Base-by-base conservation (phyloP, 805 yeast genomes). In the Millerozyma miso region DNA sequence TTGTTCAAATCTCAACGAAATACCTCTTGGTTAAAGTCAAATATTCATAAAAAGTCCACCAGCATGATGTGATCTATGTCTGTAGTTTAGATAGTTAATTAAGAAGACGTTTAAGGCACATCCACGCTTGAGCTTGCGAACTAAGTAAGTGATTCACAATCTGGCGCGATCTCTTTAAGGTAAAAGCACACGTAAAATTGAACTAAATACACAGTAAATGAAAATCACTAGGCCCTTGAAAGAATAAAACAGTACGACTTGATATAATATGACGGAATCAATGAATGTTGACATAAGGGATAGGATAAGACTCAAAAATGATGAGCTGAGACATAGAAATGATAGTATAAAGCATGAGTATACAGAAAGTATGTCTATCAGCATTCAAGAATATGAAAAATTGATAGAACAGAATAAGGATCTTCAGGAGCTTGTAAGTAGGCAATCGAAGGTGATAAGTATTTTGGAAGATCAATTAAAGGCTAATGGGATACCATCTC, bases 391-490 rank as follows among this genome's bases (percentile, higher is more conserved):
- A 47, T 66, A 66, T 23, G 71, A 67, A 41, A 64, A 54, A 33
- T 51, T 70, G 31, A 37, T 63, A 19, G 63, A 60, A 44, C 73
- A 69, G 43, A 67, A 59, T 44, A 56, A 52, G 40, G 73, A 68
- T 41, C 52, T 69, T 17, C 47, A 41, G 20, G 34, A 20, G 10
- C 17, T 44, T 2, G 31, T 58, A 1, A 33, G 12, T 13, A 19
- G 42, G 20, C 48, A 48, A 33, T 46, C 43, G 8, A 40, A 38
- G 26, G 37, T 44, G 13, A 50, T 52, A 10, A 48, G 44, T 10
- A 23, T 41, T 8, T 47, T 49, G 13, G 45, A 45, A 26, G 43
- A 40, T 3, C 41, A 43, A 32, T 33, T 44, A 17, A 45, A 38
- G 18, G 38, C 47, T 13, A 41, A 41, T 35, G 37, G 37, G n/a